A percentile compares a stretch with the other conserved stretches of the same genome.
These are phyloP conservation scores for Gracilaria domingensis DNA, from an alignment of 23 red algal species.

Conservation along the genomic window DNA sequence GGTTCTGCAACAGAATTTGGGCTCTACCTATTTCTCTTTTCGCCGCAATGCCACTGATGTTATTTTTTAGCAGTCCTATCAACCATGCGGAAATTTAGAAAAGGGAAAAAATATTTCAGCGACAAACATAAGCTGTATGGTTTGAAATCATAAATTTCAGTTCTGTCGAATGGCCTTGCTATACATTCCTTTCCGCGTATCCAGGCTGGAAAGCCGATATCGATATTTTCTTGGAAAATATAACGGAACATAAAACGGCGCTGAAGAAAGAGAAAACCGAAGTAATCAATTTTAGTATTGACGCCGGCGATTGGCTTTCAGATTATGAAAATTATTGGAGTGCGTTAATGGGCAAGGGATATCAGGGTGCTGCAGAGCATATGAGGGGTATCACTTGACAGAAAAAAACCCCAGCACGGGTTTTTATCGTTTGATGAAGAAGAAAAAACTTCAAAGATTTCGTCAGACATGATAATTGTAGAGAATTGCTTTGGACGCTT, in stretches of 20 bases:
- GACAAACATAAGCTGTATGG: conserved; percentile 1
- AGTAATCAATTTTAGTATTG: not conserved
- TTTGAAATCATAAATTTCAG: not conserved
- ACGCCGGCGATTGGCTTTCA: not conserved
- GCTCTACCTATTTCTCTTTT: not conserved
- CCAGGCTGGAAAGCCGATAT: not conserved
- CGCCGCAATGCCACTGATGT: not conserved
- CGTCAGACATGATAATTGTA: conserved; percentile 22
- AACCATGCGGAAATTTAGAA: not conserved
- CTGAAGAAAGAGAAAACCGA: not conserved
- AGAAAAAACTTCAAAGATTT: not conserved
- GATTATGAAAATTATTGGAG: not conserved
- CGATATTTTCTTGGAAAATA: not conserved
- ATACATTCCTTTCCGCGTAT: not conserved
- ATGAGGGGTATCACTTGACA: not conserved
- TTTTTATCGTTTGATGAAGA: not conserved
- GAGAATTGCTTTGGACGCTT: conserved; percentile 25
- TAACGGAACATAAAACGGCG: not conserved
- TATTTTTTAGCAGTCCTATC: not conserved
- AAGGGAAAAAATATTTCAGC: conserved; percentile 19
- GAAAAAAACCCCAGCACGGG: not conserved
- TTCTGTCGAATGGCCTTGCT: not conserved
- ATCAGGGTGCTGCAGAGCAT: conserved; percentile 9
- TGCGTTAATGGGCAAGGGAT: not conserved
- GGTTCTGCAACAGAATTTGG: not conserved